Evolutionary conservation across 768 basidiomycete species (phyloP), one percentile per base, ranked within the genome.

Genomic region (Udeniomyces megalosporus): DNA sequence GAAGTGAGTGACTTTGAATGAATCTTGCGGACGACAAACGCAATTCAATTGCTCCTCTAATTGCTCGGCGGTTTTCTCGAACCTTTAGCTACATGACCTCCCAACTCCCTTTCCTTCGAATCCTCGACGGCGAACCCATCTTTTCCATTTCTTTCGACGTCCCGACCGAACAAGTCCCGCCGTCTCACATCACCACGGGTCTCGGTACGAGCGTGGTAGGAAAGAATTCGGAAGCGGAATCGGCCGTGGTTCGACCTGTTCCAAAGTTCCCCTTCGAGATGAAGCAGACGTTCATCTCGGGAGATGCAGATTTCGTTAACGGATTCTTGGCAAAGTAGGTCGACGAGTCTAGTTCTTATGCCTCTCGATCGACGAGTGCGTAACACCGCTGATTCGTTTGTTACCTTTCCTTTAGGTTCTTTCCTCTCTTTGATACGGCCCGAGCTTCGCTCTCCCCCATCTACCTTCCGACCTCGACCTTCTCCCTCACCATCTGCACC

Each of bases 401-500:
- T 50, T 35, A 46, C 34, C 14, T 31, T 28, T 6, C 20, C 14
- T 31, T 1, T 65, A 92, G 88, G 53, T 95, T 85, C 74, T 91
- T 96, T 75, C 81, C 84, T 10, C 72, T 82, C 1, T 92, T 87
- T 72, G 95, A 99, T 72, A 78, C 75, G 22, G 81, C 86, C 66
- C 82, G 93, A 20, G 74, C 78, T 0, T 74, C 77, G 0, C 78
- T 96, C 6, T 69, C 80, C 17, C 77, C 84, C 50, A 88, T 80
- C 22, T 99, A 97, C 71, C 81, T 86, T 63, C 82, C 86, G 0
- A 75, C 80, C 12, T 86, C 92, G n/a, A 92, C 90, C 8, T 91
- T 96, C 71, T 95, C 91, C 0, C 86, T 84, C 71, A 85, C 84
- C 22, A 81, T 82, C 68, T 92, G 91, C 71, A 92, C 91, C 1